phyloP scores from a whole-genome alignment of 1,284 basidiomycete genomes.

The Ceratobasidium sp. region DNA sequence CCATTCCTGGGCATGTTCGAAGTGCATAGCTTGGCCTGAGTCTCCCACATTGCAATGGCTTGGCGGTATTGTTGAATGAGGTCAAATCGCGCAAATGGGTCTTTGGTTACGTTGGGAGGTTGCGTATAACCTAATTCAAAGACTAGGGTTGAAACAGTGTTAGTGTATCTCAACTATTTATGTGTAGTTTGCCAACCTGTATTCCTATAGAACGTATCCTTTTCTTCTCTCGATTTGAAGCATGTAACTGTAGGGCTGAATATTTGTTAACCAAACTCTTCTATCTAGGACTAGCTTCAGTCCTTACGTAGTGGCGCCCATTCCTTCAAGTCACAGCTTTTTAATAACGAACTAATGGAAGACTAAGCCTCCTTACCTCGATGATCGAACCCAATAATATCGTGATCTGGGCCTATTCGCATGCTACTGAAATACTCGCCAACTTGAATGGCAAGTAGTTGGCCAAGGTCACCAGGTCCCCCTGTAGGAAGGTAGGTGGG shows the following conservation, averaged over 20 bases:
- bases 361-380: not conserved
- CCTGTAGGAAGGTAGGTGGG: not conserved
- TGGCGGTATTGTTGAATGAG: conserved; percentile 59
- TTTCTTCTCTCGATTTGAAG: conserved; percentile 55
- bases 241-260: conserved; percentile 59
- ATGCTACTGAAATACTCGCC: not conserved
- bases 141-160: conserved; percentile 44
- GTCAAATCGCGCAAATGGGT: conserved; percentile 53
- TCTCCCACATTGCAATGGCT: conserved; percentile 58
- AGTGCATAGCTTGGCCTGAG: conserved; percentile 59
- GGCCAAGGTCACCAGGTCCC: not conserved
- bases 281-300: too few species aligned
- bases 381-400: conserved; percentile 31
- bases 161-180: conserved; percentile 57
- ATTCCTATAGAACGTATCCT: conserved; percentile 59
- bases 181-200: conserved; percentile 57
- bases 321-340: too few species aligned
- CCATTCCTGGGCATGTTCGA: conserved; percentile 54
- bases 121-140: conserved; percentile 10
- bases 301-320: too few species aligned
- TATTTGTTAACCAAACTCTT: not conserved
- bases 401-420: not conserved
- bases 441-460: not conserved
- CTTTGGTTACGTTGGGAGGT: conserved; percentile 47
- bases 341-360: not conserved